Percentiles rank a stretch among this genome's conserved stretches.
Conservation (phyloP, 1,284 basidiomycete genomes). For the Leccinum solheimii region DNA sequence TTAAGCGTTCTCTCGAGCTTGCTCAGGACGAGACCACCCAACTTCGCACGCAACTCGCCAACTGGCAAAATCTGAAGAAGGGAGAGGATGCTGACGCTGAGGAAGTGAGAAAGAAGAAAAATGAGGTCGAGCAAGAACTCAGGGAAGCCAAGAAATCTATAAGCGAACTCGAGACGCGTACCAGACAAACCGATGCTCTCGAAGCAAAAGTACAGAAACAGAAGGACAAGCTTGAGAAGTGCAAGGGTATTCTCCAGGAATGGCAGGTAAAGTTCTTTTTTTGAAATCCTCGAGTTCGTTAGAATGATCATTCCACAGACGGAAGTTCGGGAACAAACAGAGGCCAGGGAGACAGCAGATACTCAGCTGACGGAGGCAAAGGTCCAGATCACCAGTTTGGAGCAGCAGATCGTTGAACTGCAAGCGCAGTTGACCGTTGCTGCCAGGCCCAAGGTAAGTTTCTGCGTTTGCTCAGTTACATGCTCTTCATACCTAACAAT, state of each 20-base stretch:
- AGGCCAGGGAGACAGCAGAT: slow-evolving; percentile 34
- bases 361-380: slow-evolving; percentile 32
- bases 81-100: slow-evolving; percentile 62
- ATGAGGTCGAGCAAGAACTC: slow-evolving; percentile 57
- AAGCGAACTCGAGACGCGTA: slow-evolving; percentile 40
- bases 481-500: background rate
- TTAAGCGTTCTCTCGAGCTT: slow-evolving; percentile 57
- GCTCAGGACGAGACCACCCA: slow-evolving; percentile 54
- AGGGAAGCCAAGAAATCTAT: slow-evolving; percentile 49
- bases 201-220: slow-evolving; percentile 41
- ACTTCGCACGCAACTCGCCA: slow-evolving; percentile 60
- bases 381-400: slow-evolving; percentile 36
- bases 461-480: background rate
- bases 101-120: slow-evolving; percentile 50
- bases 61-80: slow-evolving; percentile 66
- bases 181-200: slow-evolving; percentile 17
- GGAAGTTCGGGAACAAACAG: slow-evolving; percentile 37
- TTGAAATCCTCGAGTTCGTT: background rate
- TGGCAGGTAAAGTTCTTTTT: slow-evolving; percentile 42
- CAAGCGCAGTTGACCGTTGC: slow-evolving; percentile 41
- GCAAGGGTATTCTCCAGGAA: slow-evolving; percentile 41
- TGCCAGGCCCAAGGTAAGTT: slow-evolving; percentile 25
- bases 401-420: slow-evolving; percentile 46
- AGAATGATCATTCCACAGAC: slow-evolving; percentile 29
- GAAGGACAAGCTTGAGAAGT: slow-evolving; percentile 43